Base-by-base conservation (phyloP, 352 stramenopile genomes). In the Phytophthora palmivora region DNA sequence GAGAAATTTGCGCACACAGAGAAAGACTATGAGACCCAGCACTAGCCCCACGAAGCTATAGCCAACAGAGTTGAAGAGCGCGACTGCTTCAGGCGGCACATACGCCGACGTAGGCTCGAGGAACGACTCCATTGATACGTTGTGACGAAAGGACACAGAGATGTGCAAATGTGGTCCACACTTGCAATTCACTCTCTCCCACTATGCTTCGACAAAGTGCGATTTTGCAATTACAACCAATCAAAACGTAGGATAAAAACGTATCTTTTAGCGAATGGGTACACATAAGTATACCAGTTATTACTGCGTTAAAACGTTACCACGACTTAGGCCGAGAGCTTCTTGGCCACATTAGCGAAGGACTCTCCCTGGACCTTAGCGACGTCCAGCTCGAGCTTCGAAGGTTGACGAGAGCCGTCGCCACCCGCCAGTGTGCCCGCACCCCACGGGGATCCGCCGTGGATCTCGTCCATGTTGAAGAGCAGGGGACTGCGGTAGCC, bases 331-430 rank as follows among this genome's bases (percentile, higher is more conserved):
- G 64, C 63, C 22, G 69, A 70, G 12, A 98, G 70, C 69, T 95
- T 96, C 77, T 91, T 94, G 50, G 88, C 76, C 16, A 97, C 72
- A 6, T 39, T 24, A 4, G 88, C 90, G 62, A 97, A 97, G 39
- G 82, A 82, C 63, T 92, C 78, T 49, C 90, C 92, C 61, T 98
- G 90, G 37, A 74, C 70, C 54, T 87, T 79, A 16, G 82, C 88
- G 21, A 96, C 70, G 26, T 81, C 73, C 41, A 92, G 73, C 64
- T 98, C 92, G 18, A 96, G 63, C 36, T 96, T 63, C 4, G 74
- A 82, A 0, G 91, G 88, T 68, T 90, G 79, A 56, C 92, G 88
- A 2, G 76, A 87, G 42, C 91, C 91, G 63, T 97, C 89, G 10
- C 46, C 32, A 15, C 89, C 89, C 0, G 92, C 90, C 52, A 96